phyloP scores from a whole-genome alignment of 495 filamentous ascomycete species.

The Aspergillus haitiensis region DNA sequence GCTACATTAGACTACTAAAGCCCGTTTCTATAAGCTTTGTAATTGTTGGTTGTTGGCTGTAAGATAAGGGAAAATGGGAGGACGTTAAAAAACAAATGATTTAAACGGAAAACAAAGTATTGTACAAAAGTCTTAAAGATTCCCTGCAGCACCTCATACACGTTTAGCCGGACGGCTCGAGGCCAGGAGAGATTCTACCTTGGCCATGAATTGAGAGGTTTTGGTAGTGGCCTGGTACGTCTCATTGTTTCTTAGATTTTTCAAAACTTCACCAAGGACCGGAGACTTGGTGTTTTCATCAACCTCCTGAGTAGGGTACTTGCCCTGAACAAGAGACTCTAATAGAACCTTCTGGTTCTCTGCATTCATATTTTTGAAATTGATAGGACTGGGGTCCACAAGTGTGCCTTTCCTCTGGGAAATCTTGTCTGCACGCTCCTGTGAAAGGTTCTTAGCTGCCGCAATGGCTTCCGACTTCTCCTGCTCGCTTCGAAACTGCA shows the following conservation, averaged over 20 bases:
- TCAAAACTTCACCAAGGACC: conserved; percentile 37
- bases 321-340: conserved; percentile 65
- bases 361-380: conserved; percentile 48
- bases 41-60: neutral
- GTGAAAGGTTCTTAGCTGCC: conserved; percentile 39
- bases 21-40: neutral
- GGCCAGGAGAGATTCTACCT: conserved; percentile 44
- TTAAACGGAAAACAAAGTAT: conserved; percentile 26
- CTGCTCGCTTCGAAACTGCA: conserved; percentile 41
- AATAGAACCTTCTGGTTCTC: conserved; percentile 65
- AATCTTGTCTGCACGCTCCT: conserved; percentile 44
- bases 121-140: conserved; percentile 26
- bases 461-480: conserved; percentile 41
- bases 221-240: conserved; percentile 47
- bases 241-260: conserved; percentile 45
- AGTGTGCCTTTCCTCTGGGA: conserved; percentile 42
- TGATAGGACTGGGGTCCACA: conserved; percentile 37
- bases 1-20: neutral
- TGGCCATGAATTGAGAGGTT: conserved; percentile 41
- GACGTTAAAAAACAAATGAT: neutral
- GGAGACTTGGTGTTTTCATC: conserved; percentile 26
- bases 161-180: conserved; percentile 36
- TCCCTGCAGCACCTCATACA: conserved; percentile 18
- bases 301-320: conserved; percentile 33
- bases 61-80: neutral